Conservation (phyloP, 2,329 filamentous ascomycete genomes). For the Aspergillus fischeri region DNA sequence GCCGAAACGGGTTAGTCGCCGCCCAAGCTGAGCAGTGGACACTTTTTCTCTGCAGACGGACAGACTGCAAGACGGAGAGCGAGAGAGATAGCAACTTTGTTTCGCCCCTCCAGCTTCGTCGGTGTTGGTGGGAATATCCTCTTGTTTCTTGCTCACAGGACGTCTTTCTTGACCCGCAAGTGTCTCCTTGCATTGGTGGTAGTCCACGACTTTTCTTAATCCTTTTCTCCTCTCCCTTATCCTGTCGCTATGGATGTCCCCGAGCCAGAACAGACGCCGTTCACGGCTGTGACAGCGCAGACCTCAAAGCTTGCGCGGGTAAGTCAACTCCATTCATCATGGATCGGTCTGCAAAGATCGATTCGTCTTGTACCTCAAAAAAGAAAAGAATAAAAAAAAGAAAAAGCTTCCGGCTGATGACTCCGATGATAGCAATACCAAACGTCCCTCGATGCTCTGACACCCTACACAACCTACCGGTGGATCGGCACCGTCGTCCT, state of each 20-base stretch:
- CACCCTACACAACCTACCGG: slow-evolving; percentile 82
- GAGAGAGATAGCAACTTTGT: neutral
- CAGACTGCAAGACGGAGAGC: neutral
- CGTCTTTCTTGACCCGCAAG: neutral
- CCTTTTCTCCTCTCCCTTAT: neutral
- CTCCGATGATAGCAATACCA: slow-evolving; percentile 70
- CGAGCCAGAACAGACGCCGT: slow-evolving; percentile 86
- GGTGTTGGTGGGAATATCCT: neutral
- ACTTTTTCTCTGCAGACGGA: slow-evolving; percentile 26
- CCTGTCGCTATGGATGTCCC: slow-evolving; percentile 69
- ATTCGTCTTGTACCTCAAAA: neutral
- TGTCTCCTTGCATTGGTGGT: neutral
- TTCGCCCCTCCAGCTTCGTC: neutral
- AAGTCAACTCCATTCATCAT: slow-evolving; percentile 17
- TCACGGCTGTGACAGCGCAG: slow-evolving; percentile 82
- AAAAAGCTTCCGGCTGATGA: neutral
- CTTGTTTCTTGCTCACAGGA: neutral
- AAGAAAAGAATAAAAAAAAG: too few species aligned
- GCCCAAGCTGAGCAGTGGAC: slow-evolving; percentile 27
- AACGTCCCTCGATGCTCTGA: slow-evolving; percentile 87
- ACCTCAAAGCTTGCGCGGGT: slow-evolving; percentile 52
- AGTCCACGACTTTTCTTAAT: neutral
- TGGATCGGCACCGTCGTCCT: slow-evolving; percentile 79
- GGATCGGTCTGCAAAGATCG: neutral
- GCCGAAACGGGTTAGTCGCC: slow-evolving; percentile 10